phyloP scores from a whole-genome alignment of 208 protist genomes.

The Trypanosoma melophagium region DNA sequence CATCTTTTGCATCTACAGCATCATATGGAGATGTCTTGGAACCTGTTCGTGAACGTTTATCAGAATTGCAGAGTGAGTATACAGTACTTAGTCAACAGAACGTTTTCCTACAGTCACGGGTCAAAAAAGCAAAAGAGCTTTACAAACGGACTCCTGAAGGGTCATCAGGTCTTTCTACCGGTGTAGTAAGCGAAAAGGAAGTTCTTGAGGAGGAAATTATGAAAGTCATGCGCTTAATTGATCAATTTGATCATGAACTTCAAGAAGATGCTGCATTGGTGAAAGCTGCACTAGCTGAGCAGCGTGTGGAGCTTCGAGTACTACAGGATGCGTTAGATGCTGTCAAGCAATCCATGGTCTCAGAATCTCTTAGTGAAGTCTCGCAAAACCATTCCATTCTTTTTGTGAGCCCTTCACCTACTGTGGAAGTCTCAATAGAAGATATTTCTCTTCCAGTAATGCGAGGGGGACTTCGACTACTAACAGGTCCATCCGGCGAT shows the following conservation, averaged over 20 bases:
- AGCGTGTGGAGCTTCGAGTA: slow-evolving; percentile 21
- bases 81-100: neutral
- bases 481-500: slow-evolving; percentile 15
- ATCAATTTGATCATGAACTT: slow-evolving; percentile 17
- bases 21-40: slow-evolving; percentile 1
- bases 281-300: slow-evolving; percentile 20
- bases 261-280: slow-evolving; percentile 10
- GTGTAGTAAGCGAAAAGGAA: neutral
- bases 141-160: slow-evolving; percentile 8
- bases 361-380: neutral
- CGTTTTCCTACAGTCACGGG: slow-evolving; percentile 7
- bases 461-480: slow-evolving; percentile 13
- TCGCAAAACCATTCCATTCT: neutral
- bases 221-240: slow-evolving; percentile 8
- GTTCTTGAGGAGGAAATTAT: slow-evolving; percentile 12
- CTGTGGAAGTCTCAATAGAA: slow-evolving; percentile 5
- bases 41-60: slow-evolving; percentile 7
- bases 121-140: slow-evolving; percentile 8
- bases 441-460: slow-evolving; percentile 10
- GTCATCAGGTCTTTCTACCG: neutral
- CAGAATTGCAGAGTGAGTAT: slow-evolving; percentile 2
- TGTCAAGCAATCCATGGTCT: slow-evolving; percentile 3
- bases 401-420: neutral
- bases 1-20: slow-evolving; percentile 2
- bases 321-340: slow-evolving; percentile 7